phyloP scores from a whole-genome alignment of 2,329 filamentous ascomycete genomes.

The Simplicillium sp. region DNA sequence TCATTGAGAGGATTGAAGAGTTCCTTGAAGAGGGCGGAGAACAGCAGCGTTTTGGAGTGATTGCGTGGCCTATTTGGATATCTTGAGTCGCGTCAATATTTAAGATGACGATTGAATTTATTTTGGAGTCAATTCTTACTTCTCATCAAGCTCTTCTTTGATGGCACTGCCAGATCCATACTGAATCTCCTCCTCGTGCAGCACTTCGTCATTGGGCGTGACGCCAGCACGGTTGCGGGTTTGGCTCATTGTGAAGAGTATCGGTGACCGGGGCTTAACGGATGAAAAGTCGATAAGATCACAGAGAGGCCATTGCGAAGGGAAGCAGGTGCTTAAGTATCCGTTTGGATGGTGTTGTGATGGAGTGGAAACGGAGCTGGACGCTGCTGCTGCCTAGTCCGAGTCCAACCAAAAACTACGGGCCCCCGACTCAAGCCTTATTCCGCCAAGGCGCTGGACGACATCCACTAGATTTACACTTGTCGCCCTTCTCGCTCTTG shows the following conservation, averaged over 20 bases:
- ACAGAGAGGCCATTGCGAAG: too few species aligned
- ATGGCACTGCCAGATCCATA: slow-evolving; percentile 31
- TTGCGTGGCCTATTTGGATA: slow-evolving; percentile 80
- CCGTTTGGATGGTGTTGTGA: too few species aligned
- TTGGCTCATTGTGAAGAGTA: slow-evolving; percentile 21
- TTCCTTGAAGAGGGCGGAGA: slow-evolving; percentile 65
- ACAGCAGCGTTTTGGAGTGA: slow-evolving; percentile 67
- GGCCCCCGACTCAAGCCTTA: too few species aligned
- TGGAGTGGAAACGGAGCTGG: too few species aligned
- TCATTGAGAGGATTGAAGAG: slow-evolving; percentile 76
- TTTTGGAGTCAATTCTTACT: slow-evolving; percentile 18
- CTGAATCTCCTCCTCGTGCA: slow-evolving; percentile 41
- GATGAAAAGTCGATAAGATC: too few species aligned
- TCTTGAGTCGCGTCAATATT: slow-evolving; percentile 27
- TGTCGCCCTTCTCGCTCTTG: too few species aligned
- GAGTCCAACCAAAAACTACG: too few species aligned
- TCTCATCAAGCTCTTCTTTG: slow-evolving; percentile 33
- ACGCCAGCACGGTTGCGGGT: slow-evolving; percentile 6
- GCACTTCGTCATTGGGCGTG: slow-evolving; percentile 27
- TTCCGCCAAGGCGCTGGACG: too few species aligned
- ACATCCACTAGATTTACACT: too few species aligned
- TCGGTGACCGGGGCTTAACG: too few species aligned
- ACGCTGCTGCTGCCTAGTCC: too few species aligned
- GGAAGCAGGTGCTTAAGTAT: too few species aligned
- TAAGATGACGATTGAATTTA: background rate